Evolutionary conservation across 768 basidiomycete species (phyloP).

Genomic region (Sarcodon sp.): DNA sequence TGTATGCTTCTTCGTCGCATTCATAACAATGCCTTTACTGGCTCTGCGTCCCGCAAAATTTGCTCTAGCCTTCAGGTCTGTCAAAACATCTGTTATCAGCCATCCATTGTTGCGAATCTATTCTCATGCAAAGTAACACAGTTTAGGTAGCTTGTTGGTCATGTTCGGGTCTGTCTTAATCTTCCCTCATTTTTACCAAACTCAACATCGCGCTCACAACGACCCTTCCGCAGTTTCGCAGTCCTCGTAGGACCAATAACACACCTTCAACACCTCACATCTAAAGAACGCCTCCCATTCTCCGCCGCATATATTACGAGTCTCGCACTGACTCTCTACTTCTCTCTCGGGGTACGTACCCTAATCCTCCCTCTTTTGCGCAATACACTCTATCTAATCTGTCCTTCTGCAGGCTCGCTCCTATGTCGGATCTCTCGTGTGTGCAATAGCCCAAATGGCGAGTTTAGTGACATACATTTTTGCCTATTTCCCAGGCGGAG

Average conservation of each 20-base stretch:
- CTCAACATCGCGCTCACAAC: neutral
- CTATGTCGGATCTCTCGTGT: slow-evolving; percentile 76
- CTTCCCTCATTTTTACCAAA: neutral
- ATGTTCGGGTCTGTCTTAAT: slow-evolving; percentile 72
- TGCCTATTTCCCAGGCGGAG: slow-evolving; percentile 92
- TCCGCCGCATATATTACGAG: slow-evolving; percentile 73
- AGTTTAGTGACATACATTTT: slow-evolving; percentile 82
- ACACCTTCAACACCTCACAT: slow-evolving; percentile 79
- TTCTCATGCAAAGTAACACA: slow-evolving; percentile 15
- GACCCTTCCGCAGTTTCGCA: slow-evolving; percentile 41
- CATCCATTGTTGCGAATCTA: neutral
- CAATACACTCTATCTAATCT: neutral
- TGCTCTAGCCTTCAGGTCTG: slow-evolving; percentile 74
- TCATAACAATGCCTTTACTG: slow-evolving; percentile 66
- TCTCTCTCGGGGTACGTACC: slow-evolving; percentile 70
- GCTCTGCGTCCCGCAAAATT: slow-evolving; percentile 81
- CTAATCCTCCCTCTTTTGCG: neutral
- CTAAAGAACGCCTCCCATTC: slow-evolving; percentile 78
- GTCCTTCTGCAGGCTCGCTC: slow-evolving; percentile 48
- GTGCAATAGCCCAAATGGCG: slow-evolving; percentile 72
- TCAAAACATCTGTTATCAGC: neutral
- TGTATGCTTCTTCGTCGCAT: slow-evolving; percentile 89
- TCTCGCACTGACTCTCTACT: slow-evolving; percentile 80
- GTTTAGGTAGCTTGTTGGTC: slow-evolving; percentile 82
- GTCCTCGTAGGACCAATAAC: slow-evolving; percentile 85